Conservation (phyloP, 306 rosid genomes). For the peach (Prunus persica) region Prunus_persica_NCBIv2 NC_034010.1:23849501-23850000, state of each 20-base stretch:
- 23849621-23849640: neutral
- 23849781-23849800: conserved; percentile 20
- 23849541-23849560: neutral
- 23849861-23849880: conserved; percentile 38
- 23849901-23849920: conserved; percentile 41
- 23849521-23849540: neutral
- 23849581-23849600: too few relatives aligned
- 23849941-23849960: conserved; percentile 45
- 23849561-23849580: too few relatives aligned
- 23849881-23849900: conserved; percentile 48
- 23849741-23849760: conserved; percentile 47
- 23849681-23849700: conserved; percentile 49
- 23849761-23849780: conserved; percentile 39
- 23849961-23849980: conserved; percentile 29
- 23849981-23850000: conserved; percentile 7
- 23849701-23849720: conserved; percentile 15
- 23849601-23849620: neutral
- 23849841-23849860: conserved; percentile 24
- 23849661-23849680: conserved; percentile 8
- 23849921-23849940: conserved; percentile 32
- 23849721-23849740: neutral
- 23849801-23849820: conserved; percentile 55
- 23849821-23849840: conserved; percentile 34
- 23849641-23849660: neutral
- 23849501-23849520: too few relatives aligned